Base-by-base conservation (phyloP, 805 yeast genomes). In the Jamesozyma lodderae region DNA sequence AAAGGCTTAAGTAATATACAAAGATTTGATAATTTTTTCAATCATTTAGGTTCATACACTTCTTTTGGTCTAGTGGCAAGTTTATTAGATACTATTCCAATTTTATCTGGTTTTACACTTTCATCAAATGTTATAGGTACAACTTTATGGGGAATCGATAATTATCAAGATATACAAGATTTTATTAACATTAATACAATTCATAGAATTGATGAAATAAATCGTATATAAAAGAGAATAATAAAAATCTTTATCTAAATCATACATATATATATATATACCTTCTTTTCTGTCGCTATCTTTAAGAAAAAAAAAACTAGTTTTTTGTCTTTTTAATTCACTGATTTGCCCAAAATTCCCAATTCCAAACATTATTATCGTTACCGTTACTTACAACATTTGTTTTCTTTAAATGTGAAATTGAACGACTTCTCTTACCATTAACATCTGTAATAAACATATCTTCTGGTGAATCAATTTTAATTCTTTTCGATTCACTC, bases 391-490 rank as follows among this genome's bases (percentile, higher is more conserved):
- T 14, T 11, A n/a, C 6, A 17, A 4, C 13, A 18, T 17, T 15
- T 10, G 13, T 18, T 17, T 18, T 29, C 18, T 29, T 29, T 10
- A 6, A 6, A 10, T 6, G 7, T 10, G 29, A n/a, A 6, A 26
- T n/a, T n/a, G n/a, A n/a, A n/a, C n/a, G n/a, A n/a, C n/a, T n/a
- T 10, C 34, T 32, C 31, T 45, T 47, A n/a, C 43, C 38, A 4
- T 35, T 34, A 34, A 45, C 46, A 14, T 44, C 25, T 11, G 19
- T 40, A 6, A 47, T 40, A 36, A 53, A 57, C 45, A 51, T 40
- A 38, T 59, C 62, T 33, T 56, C 63, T 3, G 63, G 63, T 10
- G 62, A 57, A 40, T 59, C 62, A 19, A 59, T 35, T 32, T 59
- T 59, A 13, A 59, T 42, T 29, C 49, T 54, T 42, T 59, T 59